phyloP scores from a whole-genome alignment of 2,329 filamentous ascomycete genomes.

The Fusarium fujikuroi region DNA sequence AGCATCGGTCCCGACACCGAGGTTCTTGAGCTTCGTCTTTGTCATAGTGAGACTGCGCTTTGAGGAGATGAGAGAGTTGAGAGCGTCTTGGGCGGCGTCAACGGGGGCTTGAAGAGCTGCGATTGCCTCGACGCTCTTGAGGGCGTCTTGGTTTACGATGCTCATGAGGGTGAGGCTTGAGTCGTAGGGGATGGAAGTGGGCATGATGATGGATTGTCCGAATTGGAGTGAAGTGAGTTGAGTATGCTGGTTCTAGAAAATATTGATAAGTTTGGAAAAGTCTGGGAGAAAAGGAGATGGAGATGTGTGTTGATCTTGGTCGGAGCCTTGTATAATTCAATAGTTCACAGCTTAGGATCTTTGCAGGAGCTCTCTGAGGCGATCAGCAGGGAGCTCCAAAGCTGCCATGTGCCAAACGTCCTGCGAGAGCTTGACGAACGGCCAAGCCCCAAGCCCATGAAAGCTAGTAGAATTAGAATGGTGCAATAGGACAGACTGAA shows the following conservation, averaged over 20 bases:
- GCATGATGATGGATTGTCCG: background rate
- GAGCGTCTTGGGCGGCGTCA: slow-evolving; percentile 22
- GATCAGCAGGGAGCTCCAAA: background rate
- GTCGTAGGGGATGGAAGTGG: slow-evolving; percentile 18
- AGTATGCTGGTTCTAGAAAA: background rate
- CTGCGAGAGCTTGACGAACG: background rate
- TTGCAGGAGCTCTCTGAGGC: rapidly evolving
- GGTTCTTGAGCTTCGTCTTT: slow-evolving; percentile 29
- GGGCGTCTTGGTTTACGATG: background rate
- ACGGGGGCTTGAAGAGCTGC: background rate
- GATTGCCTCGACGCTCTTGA: background rate
- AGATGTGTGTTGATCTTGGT: background rate
- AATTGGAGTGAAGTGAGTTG: background rate
- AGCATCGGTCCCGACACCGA: background rate
- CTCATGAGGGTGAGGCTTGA: slow-evolving; percentile 16
- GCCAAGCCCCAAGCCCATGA: background rate
- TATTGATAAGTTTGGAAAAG: background rate
- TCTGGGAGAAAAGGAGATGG: background rate
- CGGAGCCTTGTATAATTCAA: background rate
- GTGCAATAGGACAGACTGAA: background rate
- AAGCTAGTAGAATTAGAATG: background rate
- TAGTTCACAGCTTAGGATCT: background rate
- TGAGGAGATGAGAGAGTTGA: slow-evolving; percentile 20
- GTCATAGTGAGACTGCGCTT: slow-evolving; percentile 31
- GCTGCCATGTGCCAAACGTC: background rate